Percentiles rank a stretch among this genome's conserved stretches.
These are phyloP conservation scores for Tirmania nivea DNA, from an alignment of 495 filamentous ascomycete genomes.

Conservation along the genomic window DNA sequence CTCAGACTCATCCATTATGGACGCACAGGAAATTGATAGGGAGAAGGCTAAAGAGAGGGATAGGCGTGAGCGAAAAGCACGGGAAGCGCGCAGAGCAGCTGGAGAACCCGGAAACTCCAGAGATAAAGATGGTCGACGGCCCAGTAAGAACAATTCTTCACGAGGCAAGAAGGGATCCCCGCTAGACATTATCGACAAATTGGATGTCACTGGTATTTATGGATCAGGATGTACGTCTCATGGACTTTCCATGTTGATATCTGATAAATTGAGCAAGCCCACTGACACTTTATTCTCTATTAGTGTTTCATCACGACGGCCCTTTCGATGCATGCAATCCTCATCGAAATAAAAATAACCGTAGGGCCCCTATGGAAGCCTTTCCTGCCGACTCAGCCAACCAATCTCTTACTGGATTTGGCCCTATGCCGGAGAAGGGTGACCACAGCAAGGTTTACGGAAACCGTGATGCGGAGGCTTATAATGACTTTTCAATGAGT, in stretches of 20 bases:
- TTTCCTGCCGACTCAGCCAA: constrained; percentile 83
- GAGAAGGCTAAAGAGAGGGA: constrained; percentile 50
- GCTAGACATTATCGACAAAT: constrained; percentile 86
- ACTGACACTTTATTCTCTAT: neutral
- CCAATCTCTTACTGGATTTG: constrained; percentile 73
- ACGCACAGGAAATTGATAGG: constrained; percentile 47
- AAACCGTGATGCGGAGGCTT: constrained; percentile 54
- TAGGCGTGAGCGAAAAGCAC: constrained; percentile 36
- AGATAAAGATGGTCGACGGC: neutral
- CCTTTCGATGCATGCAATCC: constrained; percentile 97
- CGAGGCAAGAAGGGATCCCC: constrained; percentile 29
- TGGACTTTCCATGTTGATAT: neutral
- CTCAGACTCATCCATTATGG: constrained; percentile 79
- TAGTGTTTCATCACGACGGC: constrained; percentile 96
- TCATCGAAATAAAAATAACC: constrained; percentile 71
- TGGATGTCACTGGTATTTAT: constrained; percentile 94
- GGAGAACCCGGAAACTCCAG: neutral
- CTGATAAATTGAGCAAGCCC: neutral
- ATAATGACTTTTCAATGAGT: constrained; percentile 43
- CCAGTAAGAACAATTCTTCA: neutral
- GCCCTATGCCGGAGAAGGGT: constrained; percentile 60
- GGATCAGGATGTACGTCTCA: constrained; percentile 64
- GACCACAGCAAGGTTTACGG: constrained; percentile 73
- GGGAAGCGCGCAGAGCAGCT: constrained; percentile 24
- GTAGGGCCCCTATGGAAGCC: constrained; percentile 82